phyloP scores from a whole-genome alignment of 306 rosid species.

The Trifolium subterraneum region DNA sequence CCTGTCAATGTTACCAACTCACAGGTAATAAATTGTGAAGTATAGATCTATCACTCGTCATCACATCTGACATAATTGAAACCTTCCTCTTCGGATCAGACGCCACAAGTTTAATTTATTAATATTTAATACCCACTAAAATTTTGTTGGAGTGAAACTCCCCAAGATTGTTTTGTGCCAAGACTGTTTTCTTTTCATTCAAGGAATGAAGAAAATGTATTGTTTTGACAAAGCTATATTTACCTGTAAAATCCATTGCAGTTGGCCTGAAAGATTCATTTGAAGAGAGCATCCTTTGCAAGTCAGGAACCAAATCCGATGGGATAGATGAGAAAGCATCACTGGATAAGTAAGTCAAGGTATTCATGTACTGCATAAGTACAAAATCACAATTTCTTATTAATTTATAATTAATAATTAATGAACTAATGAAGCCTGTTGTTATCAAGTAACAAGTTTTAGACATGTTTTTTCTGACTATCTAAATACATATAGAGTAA shows the following conservation, averaged over 20 bases:
- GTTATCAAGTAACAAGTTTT: slow-evolving; percentile 2
- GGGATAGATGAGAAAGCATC: slow-evolving; percentile 91
- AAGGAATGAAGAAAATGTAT: slow-evolving; percentile 26
- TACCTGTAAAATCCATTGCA: slow-evolving; percentile 92
- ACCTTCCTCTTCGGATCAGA: not conserved
- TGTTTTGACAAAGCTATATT: slow-evolving; percentile 22
- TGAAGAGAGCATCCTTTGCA: slow-evolving; percentile 91
- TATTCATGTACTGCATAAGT: slow-evolving; percentile 85
- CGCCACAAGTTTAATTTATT: not conserved
- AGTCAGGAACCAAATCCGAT: slow-evolving; percentile 80
- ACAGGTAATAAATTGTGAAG: not conserved
- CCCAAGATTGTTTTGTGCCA: slow-evolving; percentile 12
- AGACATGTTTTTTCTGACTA: not conserved
- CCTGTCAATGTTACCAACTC: not conserved
- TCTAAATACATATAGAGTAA: slow-evolving; percentile 14
- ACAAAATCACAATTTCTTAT: slow-evolving; percentile 43
- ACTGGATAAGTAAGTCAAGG: slow-evolving; percentile 89
- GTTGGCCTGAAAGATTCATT: slow-evolving; percentile 89
- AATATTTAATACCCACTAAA: not conserved
- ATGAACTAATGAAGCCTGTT: slow-evolving; percentile 28
- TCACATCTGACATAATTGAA: not conserved
- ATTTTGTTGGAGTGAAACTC: not conserved
- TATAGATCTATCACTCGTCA: not conserved
- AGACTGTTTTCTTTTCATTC: slow-evolving; percentile 28
- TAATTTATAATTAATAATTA: slow-evolving; percentile 32